Evolutionary conservation across 176 grass and related monocot genomes (phyloP), one percentile per base, ranked within the genome.

Genomic region (Triticum monococcum): DNA sequence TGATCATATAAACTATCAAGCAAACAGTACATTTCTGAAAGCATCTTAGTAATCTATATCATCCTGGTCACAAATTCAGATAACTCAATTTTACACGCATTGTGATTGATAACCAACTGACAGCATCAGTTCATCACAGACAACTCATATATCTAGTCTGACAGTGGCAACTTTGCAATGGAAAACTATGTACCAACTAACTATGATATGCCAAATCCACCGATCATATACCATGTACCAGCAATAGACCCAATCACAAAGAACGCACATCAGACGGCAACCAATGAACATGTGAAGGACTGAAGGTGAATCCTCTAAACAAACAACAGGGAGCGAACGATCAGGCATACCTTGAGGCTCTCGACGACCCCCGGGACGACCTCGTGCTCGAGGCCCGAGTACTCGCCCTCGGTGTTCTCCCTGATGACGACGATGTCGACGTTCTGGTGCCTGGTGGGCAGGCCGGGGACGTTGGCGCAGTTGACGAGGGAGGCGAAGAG

Each of bases 341-440:
- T 86, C 7, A 50, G 10, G 14, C 79, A 45, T 91, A 95, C 96
- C 86, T 98, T 95, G 77, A 98, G 91, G 90, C 88, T 95, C 87
- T 98, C 91, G 7, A 98, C 93, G 72, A 98, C 96, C 62, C 91
- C 93, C 5, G 96, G 96, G 12, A 98, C 93, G 81, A 98, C 93
- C 84, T 94, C 96, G 57, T 98, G 96, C 88, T 98, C 93, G 18
- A 98, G 94, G n/a, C 96, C 96, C 41, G 93, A 93, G 89, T 98
- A 98, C 88, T 98, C 93, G 8, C 93, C 96, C 78, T 98, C 96
- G 20, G 96, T 98, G 77, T 98, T 98, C 90, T 98, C 96, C 81
- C 93, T 95, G 84, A 98, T 98, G 78, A 98, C 90, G 31, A 97
- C 95, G 78, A 97, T 97, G 83, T 97, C 92, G 25, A 97, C 95